These are phyloP conservation scores for Mycena haematopus DNA, from an alignment of 768 basidiomycete species.

Conservation along the genomic window DNA sequence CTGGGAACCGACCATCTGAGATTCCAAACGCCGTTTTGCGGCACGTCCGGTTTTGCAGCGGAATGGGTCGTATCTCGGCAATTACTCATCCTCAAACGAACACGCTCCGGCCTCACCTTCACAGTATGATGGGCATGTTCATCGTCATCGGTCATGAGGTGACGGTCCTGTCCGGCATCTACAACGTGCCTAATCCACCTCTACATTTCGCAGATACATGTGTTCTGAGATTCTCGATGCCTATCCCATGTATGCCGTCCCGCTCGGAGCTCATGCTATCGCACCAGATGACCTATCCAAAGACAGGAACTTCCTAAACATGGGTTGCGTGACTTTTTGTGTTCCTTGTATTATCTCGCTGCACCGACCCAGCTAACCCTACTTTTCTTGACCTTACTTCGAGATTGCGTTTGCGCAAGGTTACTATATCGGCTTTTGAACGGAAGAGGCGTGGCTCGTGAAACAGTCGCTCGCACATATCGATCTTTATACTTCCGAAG, in stretches of 20 bases:
- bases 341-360: background rate
- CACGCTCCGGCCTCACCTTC: too few species aligned
- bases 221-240: background rate
- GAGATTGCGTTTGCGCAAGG: background rate
- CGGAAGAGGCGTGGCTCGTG: background rate
- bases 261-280: background rate
- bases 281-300: constrained; percentile 3
- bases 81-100: too few species aligned
- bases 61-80: too few species aligned
- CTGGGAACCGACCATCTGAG: too few species aligned
- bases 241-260: background rate
- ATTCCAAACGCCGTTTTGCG: too few species aligned
- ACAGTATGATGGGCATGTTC: constrained; percentile 38
- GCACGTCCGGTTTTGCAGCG: too few species aligned
- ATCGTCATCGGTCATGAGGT: background rate
- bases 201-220: constrained; percentile 1
- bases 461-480: background rate
- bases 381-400: too few species aligned
- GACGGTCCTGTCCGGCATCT: background rate
- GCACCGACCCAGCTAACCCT: too few species aligned
- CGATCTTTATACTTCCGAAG: background rate
- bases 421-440: background rate
- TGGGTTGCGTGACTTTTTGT: background rate
- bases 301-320: constrained; percentile 5
- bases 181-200: background rate